Percentiles rank a stretch among this genome's conserved stretches.
Conservation (phyloP, 495 filamentous ascomycete species). For the Cryomyces minteri region DNA sequence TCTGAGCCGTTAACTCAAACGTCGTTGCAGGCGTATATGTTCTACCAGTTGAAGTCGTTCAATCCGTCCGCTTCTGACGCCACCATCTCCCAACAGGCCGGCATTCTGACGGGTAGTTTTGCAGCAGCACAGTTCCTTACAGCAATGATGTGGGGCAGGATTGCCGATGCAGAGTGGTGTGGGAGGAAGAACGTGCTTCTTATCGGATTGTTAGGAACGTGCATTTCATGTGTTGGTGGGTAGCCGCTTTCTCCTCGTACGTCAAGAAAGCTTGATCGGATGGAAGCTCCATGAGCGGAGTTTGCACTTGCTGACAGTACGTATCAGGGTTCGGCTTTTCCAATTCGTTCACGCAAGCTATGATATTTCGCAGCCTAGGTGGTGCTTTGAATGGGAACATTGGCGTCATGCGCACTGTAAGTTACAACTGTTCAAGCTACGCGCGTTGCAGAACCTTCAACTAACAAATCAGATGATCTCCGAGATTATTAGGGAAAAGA, state of each 20-base stretch:
- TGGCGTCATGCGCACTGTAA: conserved; percentile 50
- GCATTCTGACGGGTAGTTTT: conserved; percentile 61
- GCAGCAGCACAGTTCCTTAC: conserved; percentile 71
- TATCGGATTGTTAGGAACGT: conserved; percentile 55
- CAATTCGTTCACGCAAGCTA: conserved; percentile 47
- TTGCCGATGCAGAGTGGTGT: conserved; percentile 49
- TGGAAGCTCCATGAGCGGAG: too few relatives aligned
- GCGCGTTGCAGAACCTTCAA: neutral
- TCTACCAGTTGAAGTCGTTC: conserved; percentile 36
- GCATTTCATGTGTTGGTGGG: conserved; percentile 46
- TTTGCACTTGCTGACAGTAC: too few relatives aligned
- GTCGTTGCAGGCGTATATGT: conserved; percentile 47
- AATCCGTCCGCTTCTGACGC: conserved; percentile 18
- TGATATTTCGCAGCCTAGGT: conserved; percentile 54
- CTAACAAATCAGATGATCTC: conserved; percentile 42
- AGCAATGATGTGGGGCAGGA: conserved; percentile 66
- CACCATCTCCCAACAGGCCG: conserved; percentile 54
- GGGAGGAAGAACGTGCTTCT: conserved; percentile 64
- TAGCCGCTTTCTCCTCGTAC: too few relatives aligned
- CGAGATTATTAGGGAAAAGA: conserved; percentile 56
- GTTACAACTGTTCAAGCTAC: neutral
- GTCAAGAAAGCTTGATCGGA: too few relatives aligned
- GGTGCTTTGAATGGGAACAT: conserved; percentile 64
- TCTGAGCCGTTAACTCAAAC: conserved; percentile 69
- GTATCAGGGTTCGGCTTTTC: conserved; percentile 75